Evolutionary conservation across 2,329 filamentous ascomycete species (phyloP).

Genomic region (Cryphonectria japonica): DNA sequence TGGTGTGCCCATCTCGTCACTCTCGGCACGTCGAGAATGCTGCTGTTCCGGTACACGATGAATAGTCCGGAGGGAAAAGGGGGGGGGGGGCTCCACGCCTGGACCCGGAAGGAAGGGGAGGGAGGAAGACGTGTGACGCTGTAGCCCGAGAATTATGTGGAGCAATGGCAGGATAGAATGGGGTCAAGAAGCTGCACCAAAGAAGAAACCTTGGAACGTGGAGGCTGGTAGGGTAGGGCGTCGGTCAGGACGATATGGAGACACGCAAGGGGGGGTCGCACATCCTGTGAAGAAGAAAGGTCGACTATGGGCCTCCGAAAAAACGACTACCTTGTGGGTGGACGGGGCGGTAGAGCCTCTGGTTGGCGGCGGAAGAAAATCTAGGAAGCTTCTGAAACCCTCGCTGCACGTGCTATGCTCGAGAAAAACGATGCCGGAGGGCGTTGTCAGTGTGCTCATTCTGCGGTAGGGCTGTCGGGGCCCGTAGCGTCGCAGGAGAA

Average conservation of each 20-base stretch:
- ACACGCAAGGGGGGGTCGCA: not conserved
- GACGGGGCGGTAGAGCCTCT: not conserved
- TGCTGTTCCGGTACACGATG: not conserved
- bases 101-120: not conserved
- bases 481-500: not conserved
- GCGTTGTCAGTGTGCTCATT: not conserved
- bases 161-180: not conserved
- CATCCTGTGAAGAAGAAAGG: not conserved
- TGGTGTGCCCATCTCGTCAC: not conserved
- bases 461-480: not conserved
- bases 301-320: not conserved
- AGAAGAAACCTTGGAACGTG: not conserved
- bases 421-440: not conserved
- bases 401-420: not conserved
- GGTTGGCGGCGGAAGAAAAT: not conserved
- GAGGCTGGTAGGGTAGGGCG: not conserved
- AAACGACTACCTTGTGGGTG: not conserved
- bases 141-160: not conserved
- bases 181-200: not conserved
- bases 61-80: no score
- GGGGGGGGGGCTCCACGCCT: not conserved
- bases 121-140: not conserved
- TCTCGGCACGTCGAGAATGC: not conserved
- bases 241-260: not conserved
- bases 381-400: not conserved